Evolutionary conservation across 179 eudicot species (phyloP).

Genomic region (Heliamphora pulchella): DNA sequence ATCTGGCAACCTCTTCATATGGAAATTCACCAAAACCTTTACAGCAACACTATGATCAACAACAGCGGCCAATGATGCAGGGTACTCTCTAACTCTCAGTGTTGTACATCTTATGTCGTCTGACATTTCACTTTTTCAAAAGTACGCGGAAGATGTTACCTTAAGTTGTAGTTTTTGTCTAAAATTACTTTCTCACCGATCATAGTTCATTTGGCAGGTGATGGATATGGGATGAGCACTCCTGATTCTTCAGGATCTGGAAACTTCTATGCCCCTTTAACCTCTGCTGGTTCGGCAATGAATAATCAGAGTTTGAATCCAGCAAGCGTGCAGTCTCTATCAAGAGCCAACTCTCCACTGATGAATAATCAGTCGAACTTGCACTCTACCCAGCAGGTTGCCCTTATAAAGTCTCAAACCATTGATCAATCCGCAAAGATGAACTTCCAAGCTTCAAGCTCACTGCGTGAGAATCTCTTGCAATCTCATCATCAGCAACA

Average conservation of each 20-base stretch:
- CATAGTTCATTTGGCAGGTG: slow-evolving; percentile 44
- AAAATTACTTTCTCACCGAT: slow-evolving; percentile 13
- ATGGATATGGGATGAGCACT: slow-evolving; percentile 43
- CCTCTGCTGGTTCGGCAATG: slow-evolving; percentile 38
- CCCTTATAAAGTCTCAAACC: slow-evolving; percentile 41
- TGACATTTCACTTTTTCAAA: neutral
- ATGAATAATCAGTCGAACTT: slow-evolving; percentile 37
- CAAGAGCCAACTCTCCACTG: slow-evolving; percentile 34
- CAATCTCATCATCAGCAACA: slow-evolving; percentile 43
- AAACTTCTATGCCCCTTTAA: slow-evolving; percentile 34
- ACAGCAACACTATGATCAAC: slow-evolving; percentile 47
- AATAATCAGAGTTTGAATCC: slow-evolving; percentile 49
- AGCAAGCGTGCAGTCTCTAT: slow-evolving; percentile 36
- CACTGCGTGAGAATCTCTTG: slow-evolving; percentile 35
- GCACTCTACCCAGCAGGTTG: slow-evolving; percentile 31
- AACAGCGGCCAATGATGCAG: slow-evolving; percentile 45
- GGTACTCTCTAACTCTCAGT: slow-evolving; percentile 34
- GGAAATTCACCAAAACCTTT: slow-evolving; percentile 50
- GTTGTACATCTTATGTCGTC: neutral
- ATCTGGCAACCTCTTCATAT: slow-evolving; percentile 37
- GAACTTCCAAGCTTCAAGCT: slow-evolving; percentile 42
- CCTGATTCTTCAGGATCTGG: slow-evolving; percentile 50
- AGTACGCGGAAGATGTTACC: neutral
- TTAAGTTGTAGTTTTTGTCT: neutral
- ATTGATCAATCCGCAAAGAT: slow-evolving; percentile 44